These are phyloP conservation scores for Hyphopichia fennica DNA, from an alignment of 1,139 yeast genomes.

Conservation along the genomic window DNA sequence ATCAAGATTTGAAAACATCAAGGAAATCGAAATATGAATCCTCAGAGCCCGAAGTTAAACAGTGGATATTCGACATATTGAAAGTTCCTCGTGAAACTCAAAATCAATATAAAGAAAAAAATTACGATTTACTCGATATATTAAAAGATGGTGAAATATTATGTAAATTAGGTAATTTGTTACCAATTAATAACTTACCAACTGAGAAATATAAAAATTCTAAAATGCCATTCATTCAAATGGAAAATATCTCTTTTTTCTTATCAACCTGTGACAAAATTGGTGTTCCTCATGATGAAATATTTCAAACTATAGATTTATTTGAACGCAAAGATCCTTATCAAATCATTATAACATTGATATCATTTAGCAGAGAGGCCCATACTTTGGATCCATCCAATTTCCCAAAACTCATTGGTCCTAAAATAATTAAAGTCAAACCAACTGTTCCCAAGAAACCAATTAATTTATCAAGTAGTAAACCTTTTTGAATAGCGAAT, in stretches of 20 bases:
- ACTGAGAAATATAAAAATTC: constrained; percentile 56
- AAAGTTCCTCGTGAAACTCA: constrained; percentile 16
- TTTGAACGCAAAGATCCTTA: constrained; percentile 75
- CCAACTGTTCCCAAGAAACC: constrained; percentile 44
- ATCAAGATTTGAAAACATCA: constrained; percentile 52
- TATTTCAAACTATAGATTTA: constrained; percentile 80
- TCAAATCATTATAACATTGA: constrained; percentile 70
- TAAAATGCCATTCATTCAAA: constrained; percentile 81
- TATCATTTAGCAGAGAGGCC: constrained; percentile 64
- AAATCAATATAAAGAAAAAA: constrained; percentile 11
- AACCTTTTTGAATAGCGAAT: neutral
- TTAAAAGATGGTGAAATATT: constrained; percentile 68
- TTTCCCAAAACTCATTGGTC: constrained; percentile 32
- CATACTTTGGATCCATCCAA: constrained; percentile 32
- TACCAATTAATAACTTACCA: constrained; percentile 37
- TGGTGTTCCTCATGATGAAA: constrained; percentile 81
- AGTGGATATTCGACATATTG: constrained; percentile 47
- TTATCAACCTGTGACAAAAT: constrained; percentile 56
- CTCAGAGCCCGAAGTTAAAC: constrained; percentile 47
- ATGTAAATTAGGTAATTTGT: constrained; percentile 49
- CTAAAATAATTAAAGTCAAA: constrained; percentile 32
- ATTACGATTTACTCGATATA: constrained; percentile 43
- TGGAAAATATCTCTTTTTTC: constrained; percentile 84
- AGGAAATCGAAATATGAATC: constrained; percentile 49
- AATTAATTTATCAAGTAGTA: constrained; percentile 9